phyloP scores from a whole-genome alignment of 805 yeast genomes.

The Priceomyces haplophilus region DNA sequence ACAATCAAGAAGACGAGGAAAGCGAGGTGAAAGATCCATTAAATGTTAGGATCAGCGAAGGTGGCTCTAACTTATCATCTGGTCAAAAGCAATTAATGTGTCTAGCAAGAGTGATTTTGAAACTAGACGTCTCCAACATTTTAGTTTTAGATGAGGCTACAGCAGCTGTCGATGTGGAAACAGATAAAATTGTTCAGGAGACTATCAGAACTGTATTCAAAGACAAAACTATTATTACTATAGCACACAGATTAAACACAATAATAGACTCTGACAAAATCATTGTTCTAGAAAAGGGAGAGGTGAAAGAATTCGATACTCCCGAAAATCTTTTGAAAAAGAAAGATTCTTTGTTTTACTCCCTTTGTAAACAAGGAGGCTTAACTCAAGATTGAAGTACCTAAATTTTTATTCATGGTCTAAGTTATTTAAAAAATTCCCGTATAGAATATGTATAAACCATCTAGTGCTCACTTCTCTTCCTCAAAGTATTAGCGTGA shows the following conservation, averaged over 20 bases:
- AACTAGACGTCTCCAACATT: slow-evolving; percentile 54
- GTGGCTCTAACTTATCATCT: slow-evolving; percentile 48
- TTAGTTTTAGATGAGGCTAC: slow-evolving; percentile 83
- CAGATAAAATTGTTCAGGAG: slow-evolving; percentile 73
- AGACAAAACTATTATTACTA: slow-evolving; percentile 75
- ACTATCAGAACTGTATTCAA: slow-evolving; percentile 74
- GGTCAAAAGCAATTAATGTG: slow-evolving; percentile 64
- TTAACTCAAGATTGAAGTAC: slow-evolving; percentile 32
- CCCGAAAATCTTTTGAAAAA: slow-evolving; percentile 66
- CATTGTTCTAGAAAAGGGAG: slow-evolving; percentile 72
- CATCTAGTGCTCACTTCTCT: slow-evolving; percentile 60
- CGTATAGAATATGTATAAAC: slow-evolving; percentile 1
- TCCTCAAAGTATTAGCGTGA: slow-evolving; percentile 48
- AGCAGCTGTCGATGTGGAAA: slow-evolving; percentile 85
- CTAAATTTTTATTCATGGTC: too few relatives aligned
- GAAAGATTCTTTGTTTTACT: slow-evolving; percentile 68
- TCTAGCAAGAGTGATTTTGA: slow-evolving; percentile 72
- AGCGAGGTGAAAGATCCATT: slow-evolving; percentile 23
- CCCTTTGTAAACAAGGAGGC: slow-evolving; percentile 82
- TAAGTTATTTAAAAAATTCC: neutral
- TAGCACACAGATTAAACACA: slow-evolving; percentile 82
- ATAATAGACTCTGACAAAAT: slow-evolving; percentile 79
- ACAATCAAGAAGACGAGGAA: slow-evolving; percentile 26
- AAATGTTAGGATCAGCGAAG: slow-evolving; percentile 40
- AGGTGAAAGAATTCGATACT: slow-evolving; percentile 71